Base-by-base conservation (phyloP, 495 filamentous ascomycete species). In the Hypoxylon perforatum region DNA sequence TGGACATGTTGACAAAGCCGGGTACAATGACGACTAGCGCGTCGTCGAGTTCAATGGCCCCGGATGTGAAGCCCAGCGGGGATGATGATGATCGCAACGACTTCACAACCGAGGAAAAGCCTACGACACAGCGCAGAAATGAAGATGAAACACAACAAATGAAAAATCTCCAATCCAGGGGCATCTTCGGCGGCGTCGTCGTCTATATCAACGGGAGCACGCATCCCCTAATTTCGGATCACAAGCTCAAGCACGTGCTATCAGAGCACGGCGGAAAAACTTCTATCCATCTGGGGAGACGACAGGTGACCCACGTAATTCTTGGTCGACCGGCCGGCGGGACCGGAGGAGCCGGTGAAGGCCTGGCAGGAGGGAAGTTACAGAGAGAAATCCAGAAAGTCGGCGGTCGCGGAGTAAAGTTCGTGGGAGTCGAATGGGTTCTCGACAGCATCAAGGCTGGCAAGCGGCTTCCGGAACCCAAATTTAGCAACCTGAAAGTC, bases 141-240 rank as follows among this genome's bases (percentile, higher is more conserved):
- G 71, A 81, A 55, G 78, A 80, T 19, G 77, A 75, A 10, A 63
- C 56, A 35, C 73, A 57, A 57, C 67, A 73, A 25, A 58, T 61
- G 25, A 60, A 48, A 68, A 77, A 49, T 49, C 47, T 30, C 12
- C 62, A 59, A 15, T 64, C 69, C 22, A 71, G 60, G 22, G 64
- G 66, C 35, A 73, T 96, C 56, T 92, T 97, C 74, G 70, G 82
- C 47, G 83, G 85, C 15, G 79, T 91, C 22, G 85, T 83, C 19
- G 83, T 98, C 74, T 95, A 95, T 78, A 85, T 98, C 78, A 97
- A 97, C 77, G 94, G 93, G 53, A 91, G 90, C 52, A 97, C 92
- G 1, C 79, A 88, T 52, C 92, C 94, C 5, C 70, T 85, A 12
- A 85, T 99, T 45, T 93, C 91, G 0, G 94, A 99, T 78, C 91